A percentile compares a stretch with the other conserved stretches of the same genome.
These are phyloP conservation scores for Starmerella apicola DNA, from an alignment of 805 yeast genomes.

Conservation along the genomic window DNA sequence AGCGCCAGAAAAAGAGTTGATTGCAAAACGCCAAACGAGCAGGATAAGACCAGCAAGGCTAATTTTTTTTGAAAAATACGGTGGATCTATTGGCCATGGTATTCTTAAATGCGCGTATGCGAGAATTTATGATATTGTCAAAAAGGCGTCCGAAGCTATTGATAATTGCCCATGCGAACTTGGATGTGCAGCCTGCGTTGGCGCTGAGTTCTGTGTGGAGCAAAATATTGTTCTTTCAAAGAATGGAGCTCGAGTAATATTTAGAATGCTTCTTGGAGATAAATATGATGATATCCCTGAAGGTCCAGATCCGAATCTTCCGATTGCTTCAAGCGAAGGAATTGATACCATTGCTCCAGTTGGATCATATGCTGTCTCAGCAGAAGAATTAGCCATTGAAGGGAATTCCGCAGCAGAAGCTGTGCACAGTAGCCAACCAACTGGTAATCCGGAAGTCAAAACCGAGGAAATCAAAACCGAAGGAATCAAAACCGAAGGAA, in stretches of 20 bases:
- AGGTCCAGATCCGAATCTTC: conserved; percentile 29
- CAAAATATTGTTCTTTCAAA: conserved; percentile 73
- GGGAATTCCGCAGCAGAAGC: no score
- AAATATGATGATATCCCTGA: conserved; percentile 32
- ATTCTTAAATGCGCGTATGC: conserved; percentile 69
- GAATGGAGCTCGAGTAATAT: conserved; percentile 63
- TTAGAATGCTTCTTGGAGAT: conserved; percentile 49
- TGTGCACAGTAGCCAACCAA: background rate
- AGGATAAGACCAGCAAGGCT: conserved; percentile 79
- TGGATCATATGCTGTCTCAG: no score
- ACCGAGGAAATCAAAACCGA: background rate
- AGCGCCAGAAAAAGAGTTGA: conserved; percentile 91
- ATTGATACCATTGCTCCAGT: no score
- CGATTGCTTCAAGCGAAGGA: no score
- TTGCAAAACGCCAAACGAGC: conserved; percentile 51
- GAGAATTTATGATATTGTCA: conserved; percentile 53
- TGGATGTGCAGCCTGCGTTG: conserved; percentile 82
- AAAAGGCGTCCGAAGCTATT: conserved; percentile 46
- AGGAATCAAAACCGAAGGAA: background rate
- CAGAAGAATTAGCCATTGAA: no score
- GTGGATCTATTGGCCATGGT: conserved; percentile 72
- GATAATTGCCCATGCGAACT: conserved; percentile 46
- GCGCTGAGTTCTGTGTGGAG: conserved; percentile 71
- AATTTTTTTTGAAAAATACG: conserved; percentile 71
- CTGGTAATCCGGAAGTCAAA: background rate